These are phyloP conservation scores for Gyrodon lividus DNA, from an alignment of 768 basidiomycete species.

Conservation along the genomic window DNA sequence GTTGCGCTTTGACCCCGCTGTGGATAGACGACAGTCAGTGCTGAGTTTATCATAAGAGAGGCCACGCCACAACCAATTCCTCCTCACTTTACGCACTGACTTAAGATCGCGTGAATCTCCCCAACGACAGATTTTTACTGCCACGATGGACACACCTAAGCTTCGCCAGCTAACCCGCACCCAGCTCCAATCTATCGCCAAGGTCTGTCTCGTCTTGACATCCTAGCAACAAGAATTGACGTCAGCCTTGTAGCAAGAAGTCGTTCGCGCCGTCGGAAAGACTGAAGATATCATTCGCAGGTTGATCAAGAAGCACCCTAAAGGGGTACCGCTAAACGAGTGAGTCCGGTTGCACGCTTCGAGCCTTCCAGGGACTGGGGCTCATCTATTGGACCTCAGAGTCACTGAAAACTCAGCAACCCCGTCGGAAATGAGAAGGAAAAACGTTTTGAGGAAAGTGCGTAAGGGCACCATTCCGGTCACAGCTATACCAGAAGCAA, in stretches of 20 bases:
- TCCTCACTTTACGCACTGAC: neutral
- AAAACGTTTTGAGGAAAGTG: neutral
- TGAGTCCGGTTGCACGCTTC: neutral
- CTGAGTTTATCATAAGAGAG: neutral
- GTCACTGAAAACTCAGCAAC: neutral
- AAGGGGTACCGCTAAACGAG: conserved; percentile 21
- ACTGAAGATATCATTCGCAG: conserved; percentile 28
- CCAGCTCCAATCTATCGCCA: conserved; percentile 27
- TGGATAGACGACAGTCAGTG: neutral
- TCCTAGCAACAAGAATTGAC: neutral
- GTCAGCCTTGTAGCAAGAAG: conserved; percentile 19
- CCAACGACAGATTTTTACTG: neutral
- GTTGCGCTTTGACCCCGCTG: neutral
- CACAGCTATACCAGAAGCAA: neutral
- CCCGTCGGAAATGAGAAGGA: conserved; percentile 5
- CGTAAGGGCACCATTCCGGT: neutral
- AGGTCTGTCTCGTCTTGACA: conserved; percentile 10
- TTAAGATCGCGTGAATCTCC: neutral
- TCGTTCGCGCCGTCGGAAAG: conserved; percentile 25
- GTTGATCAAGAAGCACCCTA: conserved; percentile 26
- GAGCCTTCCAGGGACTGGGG: too few relatives aligned
- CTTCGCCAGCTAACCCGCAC: conserved; percentile 19
- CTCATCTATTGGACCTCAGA: conserved; percentile 1
- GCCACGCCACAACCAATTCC: neutral
- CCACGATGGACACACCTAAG: conserved; percentile 15